Evolutionary conservation across 176 grass and related monocot genomes (phyloP).

Genomic region (Avena atlantica): DNA sequence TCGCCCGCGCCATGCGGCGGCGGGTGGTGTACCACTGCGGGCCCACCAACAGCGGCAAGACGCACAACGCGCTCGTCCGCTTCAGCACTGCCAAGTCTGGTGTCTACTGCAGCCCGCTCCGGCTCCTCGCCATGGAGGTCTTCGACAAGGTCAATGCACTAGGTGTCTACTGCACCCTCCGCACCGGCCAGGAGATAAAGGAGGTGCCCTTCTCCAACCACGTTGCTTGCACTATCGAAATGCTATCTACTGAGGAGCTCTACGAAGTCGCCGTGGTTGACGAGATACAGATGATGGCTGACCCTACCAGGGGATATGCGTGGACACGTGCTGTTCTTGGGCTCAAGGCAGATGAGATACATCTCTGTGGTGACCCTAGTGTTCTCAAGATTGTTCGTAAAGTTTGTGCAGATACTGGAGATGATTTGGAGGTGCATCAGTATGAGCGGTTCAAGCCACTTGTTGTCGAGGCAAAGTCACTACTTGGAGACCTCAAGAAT

Average conservation of each 20-base stretch:
- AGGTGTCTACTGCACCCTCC: constrained; percentile 90
- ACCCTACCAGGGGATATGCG: constrained; percentile 74
- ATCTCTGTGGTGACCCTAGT: constrained; percentile 94
- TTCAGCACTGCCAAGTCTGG: constrained; percentile 67
- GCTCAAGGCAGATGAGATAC: constrained; percentile 95
- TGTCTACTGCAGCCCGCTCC: constrained; percentile 92
- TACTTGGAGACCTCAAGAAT: constrained; percentile 75
- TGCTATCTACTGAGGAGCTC: constrained; percentile 76
- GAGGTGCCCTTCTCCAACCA: constrained; percentile 84
- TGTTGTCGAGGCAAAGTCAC: constrained; percentile 85
- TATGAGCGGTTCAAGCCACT: constrained; percentile 95
- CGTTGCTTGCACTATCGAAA: constrained; percentile 80
- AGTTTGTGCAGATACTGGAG: constrained; percentile 74
- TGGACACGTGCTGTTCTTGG: constrained; percentile 90
- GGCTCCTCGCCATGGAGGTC: constrained; percentile 97
- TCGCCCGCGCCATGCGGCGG: constrained; percentile 90
- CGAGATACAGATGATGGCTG: constrained; percentile 95
- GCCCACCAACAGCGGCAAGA: constrained; percentile 97
- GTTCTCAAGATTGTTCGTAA: constrained; percentile 75
- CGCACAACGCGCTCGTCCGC: constrained; percentile 83
- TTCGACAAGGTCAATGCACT: constrained; percentile 86
- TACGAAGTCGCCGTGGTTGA: constrained; percentile 93
- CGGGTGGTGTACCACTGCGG: constrained; percentile 89
- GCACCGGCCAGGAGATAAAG: constrained; percentile 91
- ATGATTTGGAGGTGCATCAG: constrained; percentile 73